Conservation (phyloP, 1,139 yeast genomes). For the Eremothecium gossypii region DNA sequence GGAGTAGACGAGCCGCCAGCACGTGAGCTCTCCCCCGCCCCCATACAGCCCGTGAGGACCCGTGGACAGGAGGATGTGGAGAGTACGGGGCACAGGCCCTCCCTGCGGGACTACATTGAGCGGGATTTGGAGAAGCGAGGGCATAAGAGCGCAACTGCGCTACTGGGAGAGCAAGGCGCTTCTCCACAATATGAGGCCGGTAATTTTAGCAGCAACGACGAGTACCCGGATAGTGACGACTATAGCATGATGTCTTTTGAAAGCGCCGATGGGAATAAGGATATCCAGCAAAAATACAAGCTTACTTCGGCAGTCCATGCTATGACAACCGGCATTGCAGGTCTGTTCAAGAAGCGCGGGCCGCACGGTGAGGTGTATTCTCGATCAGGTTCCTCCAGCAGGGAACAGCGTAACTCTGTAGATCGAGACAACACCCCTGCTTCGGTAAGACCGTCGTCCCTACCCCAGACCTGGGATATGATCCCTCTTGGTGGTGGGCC, state of each 20-base stretch:
- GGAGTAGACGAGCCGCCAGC: background rate
- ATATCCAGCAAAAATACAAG: background rate
- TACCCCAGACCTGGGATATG: too few species aligned
- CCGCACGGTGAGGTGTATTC: background rate
- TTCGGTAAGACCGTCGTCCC: too few species aligned
- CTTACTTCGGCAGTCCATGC: conserved; percentile 1
- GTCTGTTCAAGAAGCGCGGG: conserved; percentile 4
- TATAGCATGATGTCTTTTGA: background rate
- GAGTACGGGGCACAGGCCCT: too few species aligned
- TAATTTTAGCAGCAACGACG: conserved; percentile 8
- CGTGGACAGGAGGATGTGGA: too few species aligned
- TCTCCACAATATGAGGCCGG: conserved; percentile 4
- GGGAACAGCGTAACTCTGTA: too few species aligned
- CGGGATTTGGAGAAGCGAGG: conserved; percentile 3
- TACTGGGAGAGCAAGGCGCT: conserved; percentile 4
- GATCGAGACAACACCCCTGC: too few species aligned
- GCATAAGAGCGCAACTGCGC: conserved; percentile 3
- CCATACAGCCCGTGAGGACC: background rate
- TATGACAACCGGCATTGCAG: conserved; percentile 5
- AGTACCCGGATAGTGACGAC: conserved; percentile 1
- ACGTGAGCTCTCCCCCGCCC: background rate
- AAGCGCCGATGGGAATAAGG: background rate
- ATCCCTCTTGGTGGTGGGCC: too few species aligned
- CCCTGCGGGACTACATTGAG: conserved; percentile 4
- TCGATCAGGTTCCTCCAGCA: too few species aligned